phyloP scores from a whole-genome alignment of 2,329 filamentous ascomycete genomes.

The Plectosphaerella sp. region DNA sequence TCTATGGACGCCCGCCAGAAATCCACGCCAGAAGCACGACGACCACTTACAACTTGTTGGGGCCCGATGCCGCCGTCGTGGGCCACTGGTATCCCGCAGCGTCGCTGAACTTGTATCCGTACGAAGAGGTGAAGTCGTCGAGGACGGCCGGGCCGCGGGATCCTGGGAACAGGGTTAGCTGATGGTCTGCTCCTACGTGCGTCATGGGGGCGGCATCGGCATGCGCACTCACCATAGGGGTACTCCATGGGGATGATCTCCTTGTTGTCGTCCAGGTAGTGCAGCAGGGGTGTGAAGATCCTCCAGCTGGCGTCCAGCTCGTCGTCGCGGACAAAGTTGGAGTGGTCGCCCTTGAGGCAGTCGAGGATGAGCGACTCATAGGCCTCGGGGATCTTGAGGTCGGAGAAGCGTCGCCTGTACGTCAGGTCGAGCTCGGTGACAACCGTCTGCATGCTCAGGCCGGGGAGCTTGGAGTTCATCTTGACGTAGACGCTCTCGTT shows the following conservation, averaged over 20 bases:
- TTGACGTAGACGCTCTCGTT: slow-evolving; percentile 99
- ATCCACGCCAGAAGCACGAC: slow-evolving; percentile 8
- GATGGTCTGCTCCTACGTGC: neutral
- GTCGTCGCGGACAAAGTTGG: slow-evolving; percentile 96
- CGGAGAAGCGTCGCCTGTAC: slow-evolving; percentile 96
- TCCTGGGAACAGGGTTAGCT: slow-evolving; percentile 48
- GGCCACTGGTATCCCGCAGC: slow-evolving; percentile 95
- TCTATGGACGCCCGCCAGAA: slow-evolving; percentile 5
- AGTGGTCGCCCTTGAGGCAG: slow-evolving; percentile 97
- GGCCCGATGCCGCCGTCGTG: slow-evolving; percentile 61
- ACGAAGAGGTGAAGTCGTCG: slow-evolving; percentile 96
- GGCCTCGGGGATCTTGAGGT: slow-evolving; percentile 98
- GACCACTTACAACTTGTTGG: slow-evolving; percentile 74
- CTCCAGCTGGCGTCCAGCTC: slow-evolving; percentile 98
- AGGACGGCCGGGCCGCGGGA: slow-evolving; percentile 94
- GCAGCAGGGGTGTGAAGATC: slow-evolving; percentile 94
- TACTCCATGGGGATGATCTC: slow-evolving; percentile 99
- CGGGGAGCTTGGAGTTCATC: slow-evolving; percentile 99
- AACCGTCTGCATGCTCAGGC: slow-evolving; percentile 98
- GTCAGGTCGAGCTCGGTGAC: slow-evolving; percentile 97
- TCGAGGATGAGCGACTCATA: slow-evolving; percentile 98
- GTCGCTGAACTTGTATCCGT: slow-evolving; percentile 98
- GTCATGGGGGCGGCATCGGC: neutral
- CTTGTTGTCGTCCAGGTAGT: slow-evolving; percentile 99
- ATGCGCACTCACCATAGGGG: slow-evolving; percentile 75